Evolutionary conservation across 805 yeast genomes (phyloP).

Genomic region (Candida adriatica): DNA sequence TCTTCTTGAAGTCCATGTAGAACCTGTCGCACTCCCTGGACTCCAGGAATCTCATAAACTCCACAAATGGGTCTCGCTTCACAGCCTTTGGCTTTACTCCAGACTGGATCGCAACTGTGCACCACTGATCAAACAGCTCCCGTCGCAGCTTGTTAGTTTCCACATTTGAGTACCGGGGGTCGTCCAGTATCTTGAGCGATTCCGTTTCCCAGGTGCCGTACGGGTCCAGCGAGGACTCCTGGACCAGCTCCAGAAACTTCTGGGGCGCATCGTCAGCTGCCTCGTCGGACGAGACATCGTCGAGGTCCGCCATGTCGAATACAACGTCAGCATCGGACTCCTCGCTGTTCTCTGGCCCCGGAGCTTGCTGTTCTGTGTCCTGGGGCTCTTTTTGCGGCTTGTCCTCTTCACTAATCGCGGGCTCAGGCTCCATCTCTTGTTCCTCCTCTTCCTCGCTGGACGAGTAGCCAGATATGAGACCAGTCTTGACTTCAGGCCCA

Average conservation of each 20-base stretch:
- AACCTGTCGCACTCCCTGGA: slow-evolving; percentile 23
- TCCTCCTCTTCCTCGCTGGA: too few species aligned
- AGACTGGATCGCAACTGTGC: slow-evolving; percentile 12
- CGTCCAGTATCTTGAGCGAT: slow-evolving; percentile 32
- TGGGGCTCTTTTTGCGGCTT: too few species aligned
- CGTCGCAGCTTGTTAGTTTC: slow-evolving; percentile 29
- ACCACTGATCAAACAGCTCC: slow-evolving; percentile 42
- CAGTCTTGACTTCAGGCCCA: background rate
- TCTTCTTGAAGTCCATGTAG: slow-evolving; percentile 34
- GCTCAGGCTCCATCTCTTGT: too few species aligned
- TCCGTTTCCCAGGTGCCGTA: slow-evolving; percentile 43
- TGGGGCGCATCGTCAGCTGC: slow-evolving; percentile 3
- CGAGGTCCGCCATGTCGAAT: slow-evolving; percentile 15
- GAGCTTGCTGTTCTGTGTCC: too few species aligned
- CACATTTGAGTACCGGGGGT: slow-evolving; percentile 33
- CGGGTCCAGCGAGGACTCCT: slow-evolving; percentile 31
- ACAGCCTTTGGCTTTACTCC: slow-evolving; percentile 1
- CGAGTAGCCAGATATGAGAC: slow-evolving; percentile 13
- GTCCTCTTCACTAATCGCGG: too few species aligned
- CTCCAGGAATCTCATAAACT: slow-evolving; percentile 25
- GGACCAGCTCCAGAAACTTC: slow-evolving; percentile 30
- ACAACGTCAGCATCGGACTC: slow-evolving; percentile 22
- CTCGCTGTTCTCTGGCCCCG: too few species aligned
- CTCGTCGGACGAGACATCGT: slow-evolving; percentile 19
- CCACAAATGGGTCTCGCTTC: slow-evolving; percentile 12